Evolutionary conservation across 2,329 filamentous ascomycete species (phyloP).

Genomic region (Talaromyces sp.): DNA sequence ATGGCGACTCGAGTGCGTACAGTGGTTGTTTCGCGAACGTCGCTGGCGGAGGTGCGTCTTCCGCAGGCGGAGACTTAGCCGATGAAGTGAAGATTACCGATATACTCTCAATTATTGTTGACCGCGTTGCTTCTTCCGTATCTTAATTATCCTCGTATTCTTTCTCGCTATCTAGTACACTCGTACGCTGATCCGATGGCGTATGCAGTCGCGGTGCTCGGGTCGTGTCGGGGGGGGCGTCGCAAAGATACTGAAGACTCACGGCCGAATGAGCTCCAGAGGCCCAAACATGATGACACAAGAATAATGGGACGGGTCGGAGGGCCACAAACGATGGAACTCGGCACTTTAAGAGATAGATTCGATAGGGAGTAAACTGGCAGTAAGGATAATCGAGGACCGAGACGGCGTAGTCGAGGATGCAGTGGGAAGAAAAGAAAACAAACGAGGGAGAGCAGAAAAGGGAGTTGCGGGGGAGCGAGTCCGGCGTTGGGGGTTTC

Average conservation of each 20-base stretch:
- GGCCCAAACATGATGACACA: conserved; percentile 13
- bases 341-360: neutral
- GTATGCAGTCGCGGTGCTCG: conserved; percentile 1
- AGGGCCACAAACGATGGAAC: neutral
- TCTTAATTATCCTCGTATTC: neutral
- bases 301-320: neutral
- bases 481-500: conserved; percentile 9
- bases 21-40: neutral
- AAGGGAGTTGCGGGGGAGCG: conserved; percentile 15
- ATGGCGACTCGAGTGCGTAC: conserved; percentile 26
- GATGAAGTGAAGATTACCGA: neutral
- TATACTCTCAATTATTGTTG: neutral
- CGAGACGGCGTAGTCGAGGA: neutral
- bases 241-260: conserved; percentile 13
- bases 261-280: conserved; percentile 12
- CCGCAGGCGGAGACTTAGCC: neutral
- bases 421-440: neutral
- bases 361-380: neutral
- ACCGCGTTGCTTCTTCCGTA: neutral
- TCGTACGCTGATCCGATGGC: neutral
- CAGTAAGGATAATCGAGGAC: neutral
- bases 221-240: conserved; percentile 9
- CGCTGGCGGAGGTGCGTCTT: conserved; percentile 3
- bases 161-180: neutral
- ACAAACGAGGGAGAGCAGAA: conserved; percentile 1